These are phyloP conservation scores for Fraxinus ornus DNA, from an alignment of 305 asterid genomes.

Conservation along the genomic window DNA sequence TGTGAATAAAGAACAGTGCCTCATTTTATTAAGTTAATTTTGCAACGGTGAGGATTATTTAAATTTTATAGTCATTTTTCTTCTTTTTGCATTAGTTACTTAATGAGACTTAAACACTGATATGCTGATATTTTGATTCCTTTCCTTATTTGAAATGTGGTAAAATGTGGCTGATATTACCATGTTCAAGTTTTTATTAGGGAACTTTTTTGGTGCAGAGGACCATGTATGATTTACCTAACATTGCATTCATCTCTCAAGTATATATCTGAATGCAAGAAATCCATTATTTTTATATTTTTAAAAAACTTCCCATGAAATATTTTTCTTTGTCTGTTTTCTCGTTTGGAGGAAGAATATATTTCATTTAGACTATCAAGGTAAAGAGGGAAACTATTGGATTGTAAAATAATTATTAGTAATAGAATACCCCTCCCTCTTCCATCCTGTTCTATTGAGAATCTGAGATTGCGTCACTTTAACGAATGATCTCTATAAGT, in stretches of 20 bases:
- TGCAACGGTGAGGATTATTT: neutral
- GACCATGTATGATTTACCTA: conserved; percentile 1
- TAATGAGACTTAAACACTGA: conserved; percentile 2
- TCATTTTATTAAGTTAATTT: neutral
- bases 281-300: neutral
- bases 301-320: neutral
- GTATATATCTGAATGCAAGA: conserved; percentile 5
- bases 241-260: neutral
- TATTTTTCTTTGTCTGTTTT: neutral
- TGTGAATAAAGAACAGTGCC: neutral
- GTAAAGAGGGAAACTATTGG: neutral
- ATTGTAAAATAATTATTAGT: neutral
- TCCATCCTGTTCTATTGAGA: neutral
- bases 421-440: neutral
- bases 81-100: neutral
- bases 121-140: neutral
- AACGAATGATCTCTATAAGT: neutral
- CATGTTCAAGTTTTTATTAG: neutral
- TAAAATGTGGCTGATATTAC: neutral
- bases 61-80: neutral
- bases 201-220: neutral
- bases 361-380: neutral
- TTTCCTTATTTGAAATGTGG: neutral
- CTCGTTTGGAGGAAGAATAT: neutral
- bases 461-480: neutral